These are phyloP conservation scores for Amphicarpaea edgeworthii DNA, from an alignment of 306 rosid species.

Conservation along the genomic window DNA sequence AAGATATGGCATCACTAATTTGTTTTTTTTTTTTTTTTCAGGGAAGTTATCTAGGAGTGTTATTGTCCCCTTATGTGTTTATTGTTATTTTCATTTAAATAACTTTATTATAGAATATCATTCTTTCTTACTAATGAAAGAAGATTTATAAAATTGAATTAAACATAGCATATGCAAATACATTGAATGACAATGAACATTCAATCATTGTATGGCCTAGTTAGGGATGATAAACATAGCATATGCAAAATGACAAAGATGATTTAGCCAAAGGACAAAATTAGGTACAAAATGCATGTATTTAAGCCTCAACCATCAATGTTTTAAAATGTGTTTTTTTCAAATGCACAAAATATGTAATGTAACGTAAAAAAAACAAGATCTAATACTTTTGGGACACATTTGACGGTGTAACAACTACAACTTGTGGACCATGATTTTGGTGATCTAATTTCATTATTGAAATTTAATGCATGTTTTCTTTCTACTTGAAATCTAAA, in stretches of 20 bases:
- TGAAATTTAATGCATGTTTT: slow-evolving; percentile 8
- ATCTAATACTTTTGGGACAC: slow-evolving; percentile 6
- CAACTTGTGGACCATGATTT: slow-evolving; percentile 23
- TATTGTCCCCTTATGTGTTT: not conserved
- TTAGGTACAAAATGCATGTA: slow-evolving; percentile 19
- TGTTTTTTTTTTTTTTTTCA: too few species aligned
- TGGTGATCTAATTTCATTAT: not conserved
- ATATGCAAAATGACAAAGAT: slow-evolving; percentile 5
- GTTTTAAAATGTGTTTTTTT: too few species aligned
- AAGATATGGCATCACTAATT: too few species aligned
- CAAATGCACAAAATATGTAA: too few species aligned
- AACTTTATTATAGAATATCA: not conserved
- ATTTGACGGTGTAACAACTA: not conserved
- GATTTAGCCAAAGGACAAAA: not conserved
- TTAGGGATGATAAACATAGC: not conserved
- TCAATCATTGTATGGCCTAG: not conserved
- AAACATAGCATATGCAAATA: not conserved
- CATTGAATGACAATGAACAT: not conserved
- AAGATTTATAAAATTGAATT: not conserved
- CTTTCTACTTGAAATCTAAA: not conserved
- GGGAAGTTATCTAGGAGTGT: not conserved
- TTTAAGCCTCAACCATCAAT: not conserved
- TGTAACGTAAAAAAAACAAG: not conserved
- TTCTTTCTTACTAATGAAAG: not conserved
- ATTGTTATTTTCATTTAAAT: too few species aligned